Evolutionary conservation across 176 grass and related monocot species (phyloP).

Genomic region (Raddia distichophylla): DNA sequence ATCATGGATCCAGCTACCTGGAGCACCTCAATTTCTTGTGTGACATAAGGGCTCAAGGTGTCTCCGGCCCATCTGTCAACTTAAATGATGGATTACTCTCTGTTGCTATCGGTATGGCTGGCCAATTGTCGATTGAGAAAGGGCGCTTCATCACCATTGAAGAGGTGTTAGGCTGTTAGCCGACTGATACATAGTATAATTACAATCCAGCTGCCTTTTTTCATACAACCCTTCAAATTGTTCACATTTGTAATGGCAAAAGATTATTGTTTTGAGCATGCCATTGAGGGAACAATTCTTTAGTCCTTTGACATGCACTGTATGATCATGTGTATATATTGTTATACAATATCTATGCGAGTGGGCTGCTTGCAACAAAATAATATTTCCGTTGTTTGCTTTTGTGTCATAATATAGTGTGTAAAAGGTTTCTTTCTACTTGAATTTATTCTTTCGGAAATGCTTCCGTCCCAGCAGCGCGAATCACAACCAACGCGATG

Average conservation of each 20-base stretch:
- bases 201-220: too few relatives aligned
- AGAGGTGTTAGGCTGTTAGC: slow-evolving; percentile 59
- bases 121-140: slow-evolving; percentile 75
- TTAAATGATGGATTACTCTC: slow-evolving; percentile 72
- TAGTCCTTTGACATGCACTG: neutral
- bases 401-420: too few relatives aligned
- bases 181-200: slow-evolving; percentile 14
- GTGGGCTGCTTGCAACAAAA: too few relatives aligned
- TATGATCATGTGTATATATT: neutral
- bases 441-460: too few relatives aligned
- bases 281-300: neutral
- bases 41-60: slow-evolving; percentile 61
- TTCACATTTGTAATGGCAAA: slow-evolving; percentile 6
- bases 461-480: too few relatives aligned
- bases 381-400: too few relatives aligned
- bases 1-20: slow-evolving; percentile 93
- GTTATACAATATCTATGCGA: too few relatives aligned
- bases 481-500: too few relatives aligned
- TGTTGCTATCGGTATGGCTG: slow-evolving; percentile 73
- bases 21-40: slow-evolving; percentile 90
- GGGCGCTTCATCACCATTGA: slow-evolving; percentile 74
- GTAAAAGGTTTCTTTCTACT: too few relatives aligned
- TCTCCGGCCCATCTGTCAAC: slow-evolving; percentile 49
- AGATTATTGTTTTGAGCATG: neutral
- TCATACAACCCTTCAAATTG: neutral